Conservation (phyloP, 2,329 filamentous ascomycete species). For the Alternaria rosae region DNA sequence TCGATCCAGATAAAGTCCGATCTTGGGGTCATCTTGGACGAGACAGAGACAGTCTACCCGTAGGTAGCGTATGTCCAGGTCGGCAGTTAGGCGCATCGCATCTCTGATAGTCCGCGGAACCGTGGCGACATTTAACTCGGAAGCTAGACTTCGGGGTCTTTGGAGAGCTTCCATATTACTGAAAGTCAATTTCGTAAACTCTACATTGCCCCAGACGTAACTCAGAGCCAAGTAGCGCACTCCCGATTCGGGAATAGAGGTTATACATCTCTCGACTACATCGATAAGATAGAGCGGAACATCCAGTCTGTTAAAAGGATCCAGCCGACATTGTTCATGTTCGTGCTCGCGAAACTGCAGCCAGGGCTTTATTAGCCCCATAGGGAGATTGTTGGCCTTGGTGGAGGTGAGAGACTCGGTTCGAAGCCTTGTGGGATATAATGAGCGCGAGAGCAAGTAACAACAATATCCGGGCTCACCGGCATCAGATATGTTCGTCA, state of each 20-base stretch:
- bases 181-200: neutral
- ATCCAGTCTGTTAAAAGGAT: neutral
- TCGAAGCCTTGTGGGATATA: neutral
- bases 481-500: too few relatives aligned
- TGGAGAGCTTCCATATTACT: neutral
- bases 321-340: neutral
- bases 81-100: neutral
- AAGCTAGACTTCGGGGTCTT: neutral
- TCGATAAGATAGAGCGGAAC: neutral
- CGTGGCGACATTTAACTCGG: neutral
- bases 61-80: neutral
- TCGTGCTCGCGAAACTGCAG: neutral
- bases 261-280: neutral
- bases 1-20: neutral
- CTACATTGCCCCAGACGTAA: neutral
- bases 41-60: conserved; percentile 17
- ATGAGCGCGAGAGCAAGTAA: neutral
- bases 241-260: too few relatives aligned
- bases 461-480: too few relatives aligned
- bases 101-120: neutral
- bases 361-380: neutral
- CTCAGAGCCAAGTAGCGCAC: neutral
- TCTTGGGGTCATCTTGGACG: neutral
- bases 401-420: fast-evolving
- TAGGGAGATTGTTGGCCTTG: neutral